A percentile compares a stretch with the other conserved stretches of the same genome.
These are phyloP conservation scores for Viola odorata DNA, from an alignment of 345 rosid species.

Conservation along the genomic window DNA sequence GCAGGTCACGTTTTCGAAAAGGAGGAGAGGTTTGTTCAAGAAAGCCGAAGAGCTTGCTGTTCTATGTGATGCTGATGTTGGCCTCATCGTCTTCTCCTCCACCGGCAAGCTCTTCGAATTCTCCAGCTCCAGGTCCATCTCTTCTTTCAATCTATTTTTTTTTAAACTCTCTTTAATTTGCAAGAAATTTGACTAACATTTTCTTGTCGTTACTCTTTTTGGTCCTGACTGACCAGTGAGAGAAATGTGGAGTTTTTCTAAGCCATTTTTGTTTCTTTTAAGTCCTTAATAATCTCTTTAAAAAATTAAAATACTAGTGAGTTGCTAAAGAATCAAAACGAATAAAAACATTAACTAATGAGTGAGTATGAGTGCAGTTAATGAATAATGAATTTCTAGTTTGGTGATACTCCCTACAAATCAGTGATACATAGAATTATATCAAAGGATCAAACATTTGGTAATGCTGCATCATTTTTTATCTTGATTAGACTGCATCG, in stretches of 20 bases:
- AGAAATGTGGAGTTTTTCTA: conserved; percentile 1
- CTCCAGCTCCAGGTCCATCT: conserved; percentile 16
- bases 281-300: too few relatives aligned
- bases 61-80: conserved; percentile 26
- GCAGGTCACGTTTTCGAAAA: conserved; percentile 23
- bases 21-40: conserved; percentile 21
- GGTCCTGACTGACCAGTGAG: not conserved
- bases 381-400: too few relatives aligned
- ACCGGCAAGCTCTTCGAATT: conserved; percentile 18
- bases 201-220: not conserved
- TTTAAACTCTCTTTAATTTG: too few relatives aligned
- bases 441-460: too few relatives aligned
- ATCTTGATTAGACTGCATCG: not conserved
- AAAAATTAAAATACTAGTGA: too few relatives aligned
- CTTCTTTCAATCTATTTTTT: not conserved
- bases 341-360: too few relatives aligned
- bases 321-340: too few relatives aligned
- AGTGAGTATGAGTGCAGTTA: too few relatives aligned
- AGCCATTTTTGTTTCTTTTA: not conserved
- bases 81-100: conserved; percentile 17
- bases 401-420: too few relatives aligned
- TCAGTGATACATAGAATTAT: too few relatives aligned
- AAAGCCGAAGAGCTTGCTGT: conserved; percentile 25
- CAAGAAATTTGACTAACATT: too few relatives aligned
- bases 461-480: too few relatives aligned